Percentiles rank a stretch among this genome's conserved stretches.
phyloP scores from a whole-genome alignment of 2,329 filamentous ascomycete species.

The Cucurbitaria berberidis region DNA sequence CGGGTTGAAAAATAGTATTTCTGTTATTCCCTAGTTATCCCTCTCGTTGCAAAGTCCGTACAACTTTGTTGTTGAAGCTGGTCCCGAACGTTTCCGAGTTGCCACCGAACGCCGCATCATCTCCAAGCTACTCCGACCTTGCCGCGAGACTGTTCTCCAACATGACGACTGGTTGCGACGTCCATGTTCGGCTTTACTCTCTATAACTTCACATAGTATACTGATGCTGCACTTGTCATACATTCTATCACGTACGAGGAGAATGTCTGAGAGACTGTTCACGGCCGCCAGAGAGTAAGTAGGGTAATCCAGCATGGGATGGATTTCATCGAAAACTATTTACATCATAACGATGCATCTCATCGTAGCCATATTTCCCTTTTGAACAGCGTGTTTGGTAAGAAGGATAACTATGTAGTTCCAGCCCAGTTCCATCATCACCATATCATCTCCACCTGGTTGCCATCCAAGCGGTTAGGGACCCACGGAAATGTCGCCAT shows the following conservation, averaged over 20 bases:
- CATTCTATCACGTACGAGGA: not conserved
- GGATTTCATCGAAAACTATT: slow-evolving; percentile 25
- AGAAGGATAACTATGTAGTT: slow-evolving; percentile 32
- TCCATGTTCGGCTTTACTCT: not conserved
- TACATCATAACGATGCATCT: slow-evolving; percentile 20
- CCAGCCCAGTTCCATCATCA: slow-evolving; percentile 25
- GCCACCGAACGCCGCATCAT: slow-evolving; percentile 16
- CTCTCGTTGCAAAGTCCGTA: not conserved
- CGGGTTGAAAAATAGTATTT: not conserved
- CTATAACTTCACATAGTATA: not conserved
- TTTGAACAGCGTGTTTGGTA: slow-evolving; percentile 18
- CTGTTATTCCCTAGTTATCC: not conserved
- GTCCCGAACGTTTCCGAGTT: slow-evolving; percentile 21
- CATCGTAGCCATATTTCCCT: slow-evolving; percentile 23
- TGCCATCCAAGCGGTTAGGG: slow-evolving; percentile 20
- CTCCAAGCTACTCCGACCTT: slow-evolving; percentile 23
- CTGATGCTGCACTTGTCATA: not conserved
- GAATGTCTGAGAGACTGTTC: not conserved
- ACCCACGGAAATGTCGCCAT: slow-evolving; percentile 29
- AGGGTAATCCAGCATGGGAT: slow-evolving; percentile 16
- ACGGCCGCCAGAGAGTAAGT: not conserved
- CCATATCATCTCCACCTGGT: slow-evolving; percentile 17
- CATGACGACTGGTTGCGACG: not conserved
- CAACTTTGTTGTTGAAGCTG: not conserved
- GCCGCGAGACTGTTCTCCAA: not conserved